A percentile compares a stretch with the other conserved stretches of the same genome.
phyloP scores from a whole-genome alignment of 805 yeast species.

The Yamadazyma tumulicola region DNA sequence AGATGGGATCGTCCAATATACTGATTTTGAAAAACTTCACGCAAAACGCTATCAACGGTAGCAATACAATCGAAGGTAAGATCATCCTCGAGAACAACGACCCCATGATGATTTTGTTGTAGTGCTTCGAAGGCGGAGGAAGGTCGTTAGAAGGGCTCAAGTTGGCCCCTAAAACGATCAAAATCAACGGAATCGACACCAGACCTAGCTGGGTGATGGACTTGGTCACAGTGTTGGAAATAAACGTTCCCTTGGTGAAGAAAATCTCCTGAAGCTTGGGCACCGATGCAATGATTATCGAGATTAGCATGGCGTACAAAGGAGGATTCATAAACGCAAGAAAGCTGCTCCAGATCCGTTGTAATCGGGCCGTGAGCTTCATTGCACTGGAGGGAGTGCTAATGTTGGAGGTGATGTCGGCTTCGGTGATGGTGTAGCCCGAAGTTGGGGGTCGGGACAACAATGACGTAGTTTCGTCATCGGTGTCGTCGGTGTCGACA shows the following conservation, averaged over 20 bases:
- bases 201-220: constrained; percentile 66
- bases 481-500: background rate
- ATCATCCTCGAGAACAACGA: constrained; percentile 77
- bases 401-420: constrained; percentile 1
- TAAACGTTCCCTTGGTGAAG: constrained; percentile 49
- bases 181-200: constrained; percentile 73
- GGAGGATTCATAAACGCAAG: constrained; percentile 71
- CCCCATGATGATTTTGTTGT: constrained; percentile 60
- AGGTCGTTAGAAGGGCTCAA: constrained; percentile 65
- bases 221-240: constrained; percentile 61
- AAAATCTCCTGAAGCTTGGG: constrained; percentile 55
- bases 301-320: constrained; percentile 67
- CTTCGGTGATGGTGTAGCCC: constrained; percentile 7
- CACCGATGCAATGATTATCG: constrained; percentile 67
- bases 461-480: constrained; percentile 7
- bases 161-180: constrained; percentile 77
- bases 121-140: constrained; percentile 63
- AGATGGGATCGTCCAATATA: constrained; percentile 77
- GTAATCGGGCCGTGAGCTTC: background rate
- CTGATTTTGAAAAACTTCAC: constrained; percentile 65
- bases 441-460: constrained; percentile 1
- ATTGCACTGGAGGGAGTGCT: background rate
- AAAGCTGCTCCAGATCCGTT: constrained; percentile 4
- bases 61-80: constrained; percentile 61
- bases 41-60: constrained; percentile 62